phyloP scores from a whole-genome alignment of 2,329 filamentous ascomycete species.

The Penicillium olsonii region DNA sequence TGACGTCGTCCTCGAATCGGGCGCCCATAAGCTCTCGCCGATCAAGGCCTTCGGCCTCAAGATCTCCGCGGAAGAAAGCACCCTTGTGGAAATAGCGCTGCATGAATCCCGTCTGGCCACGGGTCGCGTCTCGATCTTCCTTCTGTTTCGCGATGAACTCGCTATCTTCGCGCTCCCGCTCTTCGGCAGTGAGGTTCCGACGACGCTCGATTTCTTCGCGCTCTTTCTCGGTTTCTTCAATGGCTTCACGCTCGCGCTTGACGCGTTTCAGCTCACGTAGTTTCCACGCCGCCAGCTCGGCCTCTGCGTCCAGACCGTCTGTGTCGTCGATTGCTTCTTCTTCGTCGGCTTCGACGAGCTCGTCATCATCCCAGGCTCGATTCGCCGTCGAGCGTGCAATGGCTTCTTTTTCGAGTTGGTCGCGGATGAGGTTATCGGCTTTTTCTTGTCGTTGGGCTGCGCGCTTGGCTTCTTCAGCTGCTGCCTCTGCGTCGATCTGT shows the following conservation, averaged over 20 bases:
- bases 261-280: constrained; percentile 86
- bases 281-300: constrained; percentile 91
- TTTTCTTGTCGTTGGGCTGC: constrained; percentile 65
- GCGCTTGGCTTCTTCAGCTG: constrained; percentile 44
- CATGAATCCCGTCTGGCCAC: constrained; percentile 85
- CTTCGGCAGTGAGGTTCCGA: constrained; percentile 80
- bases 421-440: constrained; percentile 78
- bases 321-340: constrained; percentile 82
- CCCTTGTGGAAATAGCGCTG: constrained; percentile 97
- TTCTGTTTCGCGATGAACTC: constrained; percentile 75
- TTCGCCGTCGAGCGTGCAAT: constrained; percentile 73
- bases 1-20: constrained; percentile 79
- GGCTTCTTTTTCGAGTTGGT: constrained; percentile 80
- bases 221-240: constrained; percentile 82
- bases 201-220: constrained; percentile 86
- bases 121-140: constrained; percentile 70
- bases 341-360: constrained; percentile 65
- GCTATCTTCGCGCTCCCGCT: constrained; percentile 81
- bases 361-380: constrained; percentile 78
- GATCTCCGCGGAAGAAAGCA: constrained; percentile 87
- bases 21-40: constrained; percentile 84
- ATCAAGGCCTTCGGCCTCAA: constrained; percentile 72
- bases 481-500: constrained; percentile 30
- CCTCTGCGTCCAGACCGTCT: constrained; percentile 81
- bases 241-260: constrained; percentile 79